These are phyloP conservation scores for Cutaneotrichosporon sp. DNA, from an alignment of 1,284 basidiomycete species.

Conservation along the genomic window DNA sequence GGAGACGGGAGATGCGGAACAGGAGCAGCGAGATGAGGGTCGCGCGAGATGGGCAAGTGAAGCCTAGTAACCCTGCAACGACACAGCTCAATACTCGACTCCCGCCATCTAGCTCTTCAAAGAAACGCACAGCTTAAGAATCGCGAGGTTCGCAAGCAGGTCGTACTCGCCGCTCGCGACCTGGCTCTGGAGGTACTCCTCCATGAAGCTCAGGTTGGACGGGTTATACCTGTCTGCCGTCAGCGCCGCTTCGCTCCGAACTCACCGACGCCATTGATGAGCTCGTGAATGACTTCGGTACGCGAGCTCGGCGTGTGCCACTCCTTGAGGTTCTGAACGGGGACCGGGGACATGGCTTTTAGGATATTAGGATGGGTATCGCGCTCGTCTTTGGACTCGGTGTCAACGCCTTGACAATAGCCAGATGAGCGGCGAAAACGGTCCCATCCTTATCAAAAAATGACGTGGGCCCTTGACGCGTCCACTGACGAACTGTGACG, in stretches of 20 bases:
- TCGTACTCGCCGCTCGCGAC: conserved; percentile 87
- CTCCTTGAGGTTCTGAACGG: conserved; percentile 41
- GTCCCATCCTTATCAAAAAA: conserved; percentile 4
- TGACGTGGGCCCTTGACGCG: conserved; percentile 13
- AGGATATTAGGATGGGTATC: conserved; percentile 3
- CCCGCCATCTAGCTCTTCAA: not conserved
- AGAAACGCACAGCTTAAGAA: conserved; percentile 66
- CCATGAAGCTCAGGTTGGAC: conserved; percentile 83
- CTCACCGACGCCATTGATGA: conserved; percentile 88
- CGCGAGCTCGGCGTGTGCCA: conserved; percentile 65
- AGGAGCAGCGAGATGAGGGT: not conserved
- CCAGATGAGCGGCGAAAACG: conserved; percentile 11
- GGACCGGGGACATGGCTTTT: conserved; percentile 36
- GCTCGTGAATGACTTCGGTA: conserved; percentile 79
- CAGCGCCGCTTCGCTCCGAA: conserved; percentile 19
- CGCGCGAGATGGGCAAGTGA: not conserved
- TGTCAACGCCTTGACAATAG: conserved; percentile 8
- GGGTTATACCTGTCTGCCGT: conserved; percentile 86
- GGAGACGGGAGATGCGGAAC: not conserved
- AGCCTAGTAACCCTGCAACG: not conserved
- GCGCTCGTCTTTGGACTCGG: not conserved
- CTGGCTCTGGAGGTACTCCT: conserved; percentile 92
- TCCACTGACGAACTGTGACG: not conserved
- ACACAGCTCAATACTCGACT: not conserved
- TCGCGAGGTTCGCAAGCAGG: conserved; percentile 82